These are phyloP conservation scores for Paramecium caudatum DNA, from an alignment of 73 alveolate species.

Conservation along the genomic window DNA sequence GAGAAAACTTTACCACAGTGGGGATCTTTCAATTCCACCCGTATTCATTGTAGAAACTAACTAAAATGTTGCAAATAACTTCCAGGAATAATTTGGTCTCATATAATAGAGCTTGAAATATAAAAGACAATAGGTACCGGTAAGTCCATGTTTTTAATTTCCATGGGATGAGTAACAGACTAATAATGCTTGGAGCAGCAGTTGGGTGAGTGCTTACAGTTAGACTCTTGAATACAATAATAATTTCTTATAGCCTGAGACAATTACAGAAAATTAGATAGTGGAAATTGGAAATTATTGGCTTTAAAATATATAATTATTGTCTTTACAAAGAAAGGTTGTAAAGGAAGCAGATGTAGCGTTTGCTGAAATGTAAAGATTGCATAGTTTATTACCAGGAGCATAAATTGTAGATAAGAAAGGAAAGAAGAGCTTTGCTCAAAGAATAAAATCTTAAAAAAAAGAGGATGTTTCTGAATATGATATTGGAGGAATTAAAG, in stretches of 20 bases:
- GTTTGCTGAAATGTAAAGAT: not conserved
- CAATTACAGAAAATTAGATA: no score
- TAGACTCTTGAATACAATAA: no score
- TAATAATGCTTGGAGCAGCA: not conserved
- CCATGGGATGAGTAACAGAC: constrained; percentile 20
- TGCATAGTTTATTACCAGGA: not conserved
- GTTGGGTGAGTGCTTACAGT: no score
- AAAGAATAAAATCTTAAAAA: not conserved
- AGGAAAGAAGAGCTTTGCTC: constrained; percentile 29
- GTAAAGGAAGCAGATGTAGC: constrained; percentile 5
- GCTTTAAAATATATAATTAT: not conserved
- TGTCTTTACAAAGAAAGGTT: not conserved
- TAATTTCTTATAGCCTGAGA: no score
- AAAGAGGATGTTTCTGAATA: not conserved
- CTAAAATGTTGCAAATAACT: no score
- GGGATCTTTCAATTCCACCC: constrained; percentile 69
- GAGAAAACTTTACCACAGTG: constrained; percentile 69
- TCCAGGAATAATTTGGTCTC: no score
- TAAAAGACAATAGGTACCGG: no score
- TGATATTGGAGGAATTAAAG: constrained; percentile 1
- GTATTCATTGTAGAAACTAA: constrained; percentile 18
- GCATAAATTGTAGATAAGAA: not conserved
- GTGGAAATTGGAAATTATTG: constrained; percentile 32
- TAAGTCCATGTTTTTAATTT: not conserved
- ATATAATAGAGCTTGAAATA: no score